Base-by-base conservation (phyloP, 164 flowering plant species). In the Tetrastigma voinierianum region DNA sequence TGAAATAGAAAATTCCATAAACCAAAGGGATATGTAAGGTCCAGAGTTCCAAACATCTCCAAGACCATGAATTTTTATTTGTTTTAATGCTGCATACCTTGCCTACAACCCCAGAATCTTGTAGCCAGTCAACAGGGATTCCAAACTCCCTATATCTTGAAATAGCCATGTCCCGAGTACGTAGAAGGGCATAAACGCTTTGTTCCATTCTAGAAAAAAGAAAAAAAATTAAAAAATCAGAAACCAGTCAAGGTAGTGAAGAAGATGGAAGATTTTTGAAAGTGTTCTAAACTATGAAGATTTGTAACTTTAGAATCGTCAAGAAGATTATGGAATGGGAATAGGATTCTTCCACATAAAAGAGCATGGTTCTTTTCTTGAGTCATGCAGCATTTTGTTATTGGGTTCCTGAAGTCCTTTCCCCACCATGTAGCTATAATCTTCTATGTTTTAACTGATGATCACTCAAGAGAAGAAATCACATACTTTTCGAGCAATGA, bases 401-500 rank as follows among this genome's bases (percentile, higher is more conserved):
- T 14, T 49, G 52, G 14, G 52, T 49, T 14, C 5, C n/a, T 46
- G 40, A 18, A 57, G 40, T 23, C 12, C 20, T 13, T 13, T 17
- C 32, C 18, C 16, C 12, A 46, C 20, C 12, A 15, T 55, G 8
- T 55, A 55, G 8, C 32, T 16, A 57, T 57, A 57, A 24, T 57
- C n/a, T 1, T 32, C 40, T 32, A 32, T 32, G 11, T 21, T 19
- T 25, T 8, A 57, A 8, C 1, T n/a, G n/a, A 51, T 45, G 9
- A 60, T 23, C 14, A 47, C 59, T 56, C 21, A 57, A 12, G 63
- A 52, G 57, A 59, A 57, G 46, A 56, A 32, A 58, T 14, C 7
- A 72, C 95, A 60, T 83, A 96, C 99, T 96, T 93, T 67, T 96
- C 99, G 16, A 96, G 97, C 82, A 96, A 76, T 12, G 84, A 81